These are phyloP conservation scores for Passiflora organensis DNA, from an alignment of 345 rosid species.

Conservation along the genomic window DNA sequence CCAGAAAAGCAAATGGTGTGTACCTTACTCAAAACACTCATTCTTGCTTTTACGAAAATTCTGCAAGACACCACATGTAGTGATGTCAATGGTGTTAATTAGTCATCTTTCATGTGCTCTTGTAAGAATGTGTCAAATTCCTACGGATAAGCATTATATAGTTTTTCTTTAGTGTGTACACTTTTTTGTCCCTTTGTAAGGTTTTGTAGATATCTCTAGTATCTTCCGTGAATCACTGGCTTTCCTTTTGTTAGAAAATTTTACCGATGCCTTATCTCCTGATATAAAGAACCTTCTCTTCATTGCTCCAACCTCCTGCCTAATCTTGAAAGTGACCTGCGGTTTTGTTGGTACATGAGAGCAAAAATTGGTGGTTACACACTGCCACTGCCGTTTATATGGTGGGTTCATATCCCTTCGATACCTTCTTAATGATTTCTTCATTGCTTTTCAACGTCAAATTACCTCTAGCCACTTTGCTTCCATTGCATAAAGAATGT, in stretches of 20 bases:
- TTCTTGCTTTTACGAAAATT: slow-evolving; percentile 1
- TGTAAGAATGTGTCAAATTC: background rate
- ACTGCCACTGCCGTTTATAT: slow-evolving; percentile 6
- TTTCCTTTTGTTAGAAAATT: slow-evolving; percentile 8
- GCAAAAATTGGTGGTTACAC: slow-evolving; percentile 1
- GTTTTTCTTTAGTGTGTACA: no score
- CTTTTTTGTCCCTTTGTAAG: no score
- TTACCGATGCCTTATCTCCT: slow-evolving; percentile 15
- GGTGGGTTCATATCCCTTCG: background rate
- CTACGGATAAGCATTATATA: slow-evolving; percentile 1
- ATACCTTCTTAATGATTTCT: no score
- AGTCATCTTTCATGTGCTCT: slow-evolving; percentile 16
- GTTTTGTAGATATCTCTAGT: background rate
- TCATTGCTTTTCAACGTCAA: slow-evolving; percentile 1
- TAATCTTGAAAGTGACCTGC: slow-evolving; percentile 24
- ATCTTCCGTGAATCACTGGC: slow-evolving; percentile 20
- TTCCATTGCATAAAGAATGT: background rate
- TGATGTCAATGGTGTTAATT: slow-evolving; percentile 2
- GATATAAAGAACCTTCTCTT: background rate
- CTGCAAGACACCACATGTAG: slow-evolving; percentile 6
- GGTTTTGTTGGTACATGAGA: background rate
- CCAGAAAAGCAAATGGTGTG: background rate
- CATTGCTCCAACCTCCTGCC: slow-evolving; percentile 5
- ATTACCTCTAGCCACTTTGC: background rate
- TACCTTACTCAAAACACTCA: background rate